Percentiles rank a stretch among this genome's conserved stretches.
Conservation (phyloP, 2,329 filamentous ascomycete species). For the Ramichloridium luteum region DNA sequence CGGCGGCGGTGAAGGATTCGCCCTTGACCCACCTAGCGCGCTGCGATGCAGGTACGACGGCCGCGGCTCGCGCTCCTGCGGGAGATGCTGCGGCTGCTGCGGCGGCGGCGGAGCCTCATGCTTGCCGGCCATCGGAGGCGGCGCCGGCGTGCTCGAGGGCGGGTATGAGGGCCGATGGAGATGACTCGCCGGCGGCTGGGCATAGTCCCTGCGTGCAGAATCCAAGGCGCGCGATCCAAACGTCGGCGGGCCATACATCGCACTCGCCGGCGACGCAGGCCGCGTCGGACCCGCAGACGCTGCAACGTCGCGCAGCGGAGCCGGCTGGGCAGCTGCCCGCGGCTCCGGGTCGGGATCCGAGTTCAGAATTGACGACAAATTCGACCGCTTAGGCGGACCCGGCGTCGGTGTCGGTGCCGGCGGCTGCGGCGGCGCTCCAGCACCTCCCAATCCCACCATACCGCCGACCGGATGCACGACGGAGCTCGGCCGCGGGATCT, state of each 20-base stretch:
- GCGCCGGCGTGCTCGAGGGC: slow-evolving; percentile 13
- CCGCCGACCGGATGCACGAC: too few species aligned
- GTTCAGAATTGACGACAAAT: slow-evolving; percentile 25
- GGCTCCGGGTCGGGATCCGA: slow-evolving; percentile 23
- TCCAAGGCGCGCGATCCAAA: slow-evolving; percentile 11
- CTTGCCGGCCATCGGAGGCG: slow-evolving; percentile 14
- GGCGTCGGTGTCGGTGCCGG: slow-evolving; percentile 17
- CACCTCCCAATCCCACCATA: too few species aligned
- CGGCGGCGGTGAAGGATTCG: slow-evolving; percentile 26
- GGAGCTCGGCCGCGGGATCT: too few species aligned
- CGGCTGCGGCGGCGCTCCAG: slow-evolving; percentile 1
- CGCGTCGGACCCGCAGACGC: slow-evolving; percentile 14
- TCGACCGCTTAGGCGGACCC: slow-evolving; percentile 27
- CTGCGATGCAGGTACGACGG: slow-evolving; percentile 21
- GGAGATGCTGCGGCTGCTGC: slow-evolving; percentile 15
- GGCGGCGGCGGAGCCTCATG: slow-evolving; percentile 17
- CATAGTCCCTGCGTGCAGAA: slow-evolving; percentile 17
- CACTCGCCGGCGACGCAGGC: slow-evolving; percentile 16
- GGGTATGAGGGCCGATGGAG: slow-evolving; percentile 15
- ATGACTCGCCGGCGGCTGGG: slow-evolving; percentile 14
- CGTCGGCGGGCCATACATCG: slow-evolving; percentile 7
- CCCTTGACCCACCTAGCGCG: slow-evolving; percentile 18
- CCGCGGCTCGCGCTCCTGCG: slow-evolving; percentile 20
- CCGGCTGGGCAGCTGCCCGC: slow-evolving; percentile 10
- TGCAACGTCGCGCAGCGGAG: slow-evolving; percentile 20